Evolutionary conservation across 2,329 filamentous ascomycete genomes (phyloP).

Genomic region (Tolypocladium paradoxum): DNA sequence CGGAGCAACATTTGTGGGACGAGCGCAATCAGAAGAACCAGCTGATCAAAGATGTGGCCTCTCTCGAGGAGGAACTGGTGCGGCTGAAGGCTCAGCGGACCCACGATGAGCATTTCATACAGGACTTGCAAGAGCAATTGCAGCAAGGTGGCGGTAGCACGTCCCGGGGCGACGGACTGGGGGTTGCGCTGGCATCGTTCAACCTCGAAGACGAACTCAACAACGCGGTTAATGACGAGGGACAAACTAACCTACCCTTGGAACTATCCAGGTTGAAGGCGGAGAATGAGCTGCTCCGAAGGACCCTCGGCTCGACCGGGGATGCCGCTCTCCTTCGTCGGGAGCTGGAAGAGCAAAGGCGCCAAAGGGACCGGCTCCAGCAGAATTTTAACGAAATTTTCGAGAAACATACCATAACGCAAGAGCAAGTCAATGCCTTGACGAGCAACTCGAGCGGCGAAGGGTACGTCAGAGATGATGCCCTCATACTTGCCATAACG

Average conservation of each 20-base stretch:
- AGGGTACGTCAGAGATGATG: slow-evolving; percentile 37
- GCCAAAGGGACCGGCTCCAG: slow-evolving; percentile 40
- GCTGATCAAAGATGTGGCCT: slow-evolving; percentile 33
- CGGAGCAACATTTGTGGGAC: slow-evolving; percentile 30
- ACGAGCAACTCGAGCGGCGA: slow-evolving; percentile 39
- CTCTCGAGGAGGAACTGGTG: slow-evolving; percentile 34
- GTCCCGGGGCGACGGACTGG: slow-evolving; percentile 9
- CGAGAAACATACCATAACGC: slow-evolving; percentile 45
- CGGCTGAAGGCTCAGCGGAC: slow-evolving; percentile 35
- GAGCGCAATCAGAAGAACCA: slow-evolving; percentile 34
- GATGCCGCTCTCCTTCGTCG: slow-evolving; percentile 43
- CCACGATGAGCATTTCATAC: slow-evolving; percentile 42
- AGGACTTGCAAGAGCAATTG: slow-evolving; percentile 50
- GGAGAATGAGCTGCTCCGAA: slow-evolving; percentile 49
- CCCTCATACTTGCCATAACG: neutral
- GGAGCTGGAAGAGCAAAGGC: slow-evolving; percentile 44
- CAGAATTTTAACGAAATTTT: slow-evolving; percentile 44
- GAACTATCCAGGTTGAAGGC: slow-evolving; percentile 49
- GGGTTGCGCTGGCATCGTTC: slow-evolving; percentile 15
- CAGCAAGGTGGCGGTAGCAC: slow-evolving; percentile 21
- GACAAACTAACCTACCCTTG: slow-evolving; percentile 30
- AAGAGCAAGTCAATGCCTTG: slow-evolving; percentile 47
- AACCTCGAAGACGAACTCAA: slow-evolving; percentile 53
- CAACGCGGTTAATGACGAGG: slow-evolving; percentile 29
- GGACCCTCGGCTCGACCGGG: slow-evolving; percentile 40